Evolutionary conservation across 257 asterid species (phyloP).

Genomic region (Forsythia suspensa): DNA sequence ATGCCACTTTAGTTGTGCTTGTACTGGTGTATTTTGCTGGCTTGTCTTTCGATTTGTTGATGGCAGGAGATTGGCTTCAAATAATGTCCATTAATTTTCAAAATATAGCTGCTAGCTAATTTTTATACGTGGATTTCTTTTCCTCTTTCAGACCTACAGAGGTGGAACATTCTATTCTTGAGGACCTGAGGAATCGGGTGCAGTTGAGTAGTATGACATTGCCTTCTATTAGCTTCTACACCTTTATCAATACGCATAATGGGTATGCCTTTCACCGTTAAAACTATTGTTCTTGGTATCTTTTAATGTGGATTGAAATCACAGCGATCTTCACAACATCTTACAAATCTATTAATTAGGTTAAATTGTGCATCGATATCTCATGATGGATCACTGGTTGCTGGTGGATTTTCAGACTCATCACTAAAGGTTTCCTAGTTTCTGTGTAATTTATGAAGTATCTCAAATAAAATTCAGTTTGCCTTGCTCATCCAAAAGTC

Average conservation of each 20-base stretch:
- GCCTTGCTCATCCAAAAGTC: conserved; percentile 28
- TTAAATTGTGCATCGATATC: conserved; percentile 92
- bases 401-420: conserved; percentile 99
- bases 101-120: conserved; percentile 18
- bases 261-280: conserved; percentile 47
- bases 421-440: conserved; percentile 72
- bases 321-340: conserved; percentile 22
- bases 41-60: not conserved
- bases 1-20: not conserved
- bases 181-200: conserved; percentile 92
- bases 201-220: conserved; percentile 73
- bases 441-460: conserved; percentile 10
- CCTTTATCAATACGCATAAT: conserved; percentile 89
- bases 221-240: conserved; percentile 94
- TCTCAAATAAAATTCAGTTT: conserved; percentile 10
- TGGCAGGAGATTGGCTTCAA: not conserved
- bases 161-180: conserved; percentile 92
- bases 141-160: conserved; percentile 62
- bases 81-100: conserved; percentile 13
- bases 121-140: conserved; percentile 5
- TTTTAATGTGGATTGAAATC: not conserved
- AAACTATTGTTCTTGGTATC: not conserved
- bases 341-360: conserved; percentile 33
- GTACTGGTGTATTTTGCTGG: not conserved
- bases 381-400: conserved; percentile 91